These are phyloP conservation scores for Aspergillus phoenicis DNA, from an alignment of 2,329 filamentous ascomycete genomes.

Conservation along the genomic window DNA sequence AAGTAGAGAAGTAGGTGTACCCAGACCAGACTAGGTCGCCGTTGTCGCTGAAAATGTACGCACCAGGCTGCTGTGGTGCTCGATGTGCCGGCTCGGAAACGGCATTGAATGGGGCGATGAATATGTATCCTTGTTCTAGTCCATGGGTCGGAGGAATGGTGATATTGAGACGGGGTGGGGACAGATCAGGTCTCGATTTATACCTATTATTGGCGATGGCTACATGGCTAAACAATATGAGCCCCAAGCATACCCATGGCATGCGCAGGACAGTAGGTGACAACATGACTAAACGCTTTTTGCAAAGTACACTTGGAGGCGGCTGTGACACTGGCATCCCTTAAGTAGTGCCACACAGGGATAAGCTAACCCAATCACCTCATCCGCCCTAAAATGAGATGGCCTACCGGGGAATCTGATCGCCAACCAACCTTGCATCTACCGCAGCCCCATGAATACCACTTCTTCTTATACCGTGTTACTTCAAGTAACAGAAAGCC, in stretches of 20 bases:
- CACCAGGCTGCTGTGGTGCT: constrained; percentile 50
- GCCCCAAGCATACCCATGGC: not conserved
- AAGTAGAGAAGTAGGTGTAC: constrained; percentile 52
- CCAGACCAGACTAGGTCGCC: constrained; percentile 60
- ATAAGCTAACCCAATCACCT: not conserved
- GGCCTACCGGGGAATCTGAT: not conserved
- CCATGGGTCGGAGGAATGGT: constrained; percentile 30
- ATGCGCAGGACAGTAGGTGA: not conserved
- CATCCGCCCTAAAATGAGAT: not conserved
- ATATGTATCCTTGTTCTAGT: constrained; percentile 33
- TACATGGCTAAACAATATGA: not conserved
- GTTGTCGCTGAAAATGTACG: constrained; percentile 56
- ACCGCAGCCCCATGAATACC: no score
- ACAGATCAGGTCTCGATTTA: constrained; percentile 10
- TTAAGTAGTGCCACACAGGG: not conserved
- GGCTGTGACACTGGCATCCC: no score
- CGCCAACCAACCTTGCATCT: no score
- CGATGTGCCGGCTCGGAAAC: constrained; percentile 11
- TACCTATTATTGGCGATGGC: not conserved
- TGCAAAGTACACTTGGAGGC: no score
- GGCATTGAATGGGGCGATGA: constrained; percentile 31
- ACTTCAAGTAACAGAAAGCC: no score
- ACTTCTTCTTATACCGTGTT: no score
- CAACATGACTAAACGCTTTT: not conserved
- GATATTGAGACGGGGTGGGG: constrained; percentile 23